phyloP scores from a whole-genome alignment of 2,329 filamentous ascomycete species.

The Neocatenulostroma microsporum region DNA sequence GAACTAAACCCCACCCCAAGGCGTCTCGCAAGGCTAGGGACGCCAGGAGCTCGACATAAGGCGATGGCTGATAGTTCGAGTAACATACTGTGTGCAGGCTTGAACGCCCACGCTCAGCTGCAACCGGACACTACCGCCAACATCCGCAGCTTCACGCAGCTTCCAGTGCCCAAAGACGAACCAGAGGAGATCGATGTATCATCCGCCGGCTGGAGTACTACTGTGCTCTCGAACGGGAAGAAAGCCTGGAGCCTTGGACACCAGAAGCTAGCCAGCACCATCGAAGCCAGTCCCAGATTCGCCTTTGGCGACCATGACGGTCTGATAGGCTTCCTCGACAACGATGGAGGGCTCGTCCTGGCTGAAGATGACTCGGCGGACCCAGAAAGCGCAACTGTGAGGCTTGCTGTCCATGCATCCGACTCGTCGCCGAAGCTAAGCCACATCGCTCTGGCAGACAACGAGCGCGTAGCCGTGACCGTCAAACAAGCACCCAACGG shows the following conservation, averaged over 20 bases:
- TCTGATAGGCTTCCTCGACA: slow-evolving; percentile 21
- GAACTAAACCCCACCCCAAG: too few relatives aligned
- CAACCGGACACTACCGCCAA: slow-evolving; percentile 10
- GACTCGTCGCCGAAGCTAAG: slow-evolving; percentile 15
- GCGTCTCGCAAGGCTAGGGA: too few relatives aligned
- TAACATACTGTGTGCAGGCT: slow-evolving; percentile 19
- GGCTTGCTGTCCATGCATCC: slow-evolving; percentile 4
- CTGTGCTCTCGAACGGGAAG: slow-evolving; percentile 13
- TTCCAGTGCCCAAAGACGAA: not conserved
- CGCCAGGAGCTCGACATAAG: too few relatives aligned
- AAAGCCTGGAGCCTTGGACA: slow-evolving; percentile 11
- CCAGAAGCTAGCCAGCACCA: slow-evolving; percentile 11
- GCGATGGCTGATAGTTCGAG: not conserved
- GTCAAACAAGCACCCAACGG: slow-evolving; percentile 22
- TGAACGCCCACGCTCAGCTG: slow-evolving; percentile 26
- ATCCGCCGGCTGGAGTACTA: slow-evolving; percentile 28
- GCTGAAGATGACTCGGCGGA: not conserved
- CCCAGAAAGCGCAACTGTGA: slow-evolving; percentile 3
- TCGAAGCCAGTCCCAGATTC: slow-evolving; percentile 7
- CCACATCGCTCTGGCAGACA: slow-evolving; percentile 22
- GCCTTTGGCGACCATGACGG: slow-evolving; percentile 28
- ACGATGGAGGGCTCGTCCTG: slow-evolving; percentile 17
- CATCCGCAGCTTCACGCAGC: slow-evolving; percentile 10
- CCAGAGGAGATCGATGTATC: slow-evolving; percentile 14
- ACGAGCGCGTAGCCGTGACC: slow-evolving; percentile 22